Conservation (phyloP, 805 yeast species). For the Zygosaccharomyces rouxii region DNA sequence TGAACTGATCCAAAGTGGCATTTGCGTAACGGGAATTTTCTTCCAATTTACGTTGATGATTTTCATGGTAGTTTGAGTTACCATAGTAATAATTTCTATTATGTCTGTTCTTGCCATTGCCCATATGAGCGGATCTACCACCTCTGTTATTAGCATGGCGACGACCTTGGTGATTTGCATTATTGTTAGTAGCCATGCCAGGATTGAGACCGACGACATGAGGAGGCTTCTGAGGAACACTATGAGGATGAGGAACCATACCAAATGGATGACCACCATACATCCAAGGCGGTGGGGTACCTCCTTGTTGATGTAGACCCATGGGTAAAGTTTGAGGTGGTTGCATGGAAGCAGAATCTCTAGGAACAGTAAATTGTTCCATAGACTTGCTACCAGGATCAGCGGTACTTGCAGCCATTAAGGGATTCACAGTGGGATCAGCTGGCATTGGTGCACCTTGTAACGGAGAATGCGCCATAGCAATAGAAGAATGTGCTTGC, state of each 20-base stretch:
- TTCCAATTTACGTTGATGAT: constrained; percentile 38
- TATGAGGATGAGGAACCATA: constrained; percentile 29
- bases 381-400: constrained; percentile 1
- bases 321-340: constrained; percentile 9
- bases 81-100: constrained; percentile 12
- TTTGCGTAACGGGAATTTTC: constrained; percentile 68
- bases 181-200: constrained; percentile 9
- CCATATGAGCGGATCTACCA: constrained; percentile 12
- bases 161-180: constrained; percentile 10
- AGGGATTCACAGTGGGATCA: constrained; percentile 5
- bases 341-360: constrained; percentile 1
- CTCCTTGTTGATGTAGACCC: constrained; percentile 19
- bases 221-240: constrained; percentile 20
- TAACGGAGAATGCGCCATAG: constrained; percentile 17
- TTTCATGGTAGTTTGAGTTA: constrained; percentile 11
- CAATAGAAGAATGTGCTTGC: constrained; percentile 21
- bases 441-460: constrained; percentile 12
- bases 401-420: background rate
- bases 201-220: constrained; percentile 15
- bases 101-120: constrained; percentile 14
- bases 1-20: constrained; percentile 63
- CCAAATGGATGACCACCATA: constrained; percentile 31
- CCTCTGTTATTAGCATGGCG: constrained; percentile 25
- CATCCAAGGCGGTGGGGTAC: constrained; percentile 35
- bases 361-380: background rate